phyloP scores from a whole-genome alignment of 805 yeast species.

The Groenewaldozyma salmanticensis region DNA sequence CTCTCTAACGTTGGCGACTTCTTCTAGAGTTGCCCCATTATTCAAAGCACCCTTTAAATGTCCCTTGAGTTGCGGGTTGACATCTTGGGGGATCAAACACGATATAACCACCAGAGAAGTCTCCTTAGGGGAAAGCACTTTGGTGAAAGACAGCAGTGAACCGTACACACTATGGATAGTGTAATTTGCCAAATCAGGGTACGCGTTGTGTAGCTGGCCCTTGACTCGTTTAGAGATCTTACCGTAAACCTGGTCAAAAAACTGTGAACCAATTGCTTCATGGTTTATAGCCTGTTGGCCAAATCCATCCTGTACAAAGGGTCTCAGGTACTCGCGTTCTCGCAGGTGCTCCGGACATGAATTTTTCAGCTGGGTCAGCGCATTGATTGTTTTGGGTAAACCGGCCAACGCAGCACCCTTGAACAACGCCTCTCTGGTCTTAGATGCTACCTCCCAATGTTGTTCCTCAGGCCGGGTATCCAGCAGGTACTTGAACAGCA shows the following conservation, averaged over 20 bases:
- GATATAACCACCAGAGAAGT: slow-evolving; percentile 72
- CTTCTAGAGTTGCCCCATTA: slow-evolving; percentile 59
- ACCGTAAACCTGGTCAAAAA: slow-evolving; percentile 69
- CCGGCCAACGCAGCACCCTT: slow-evolving; percentile 77
- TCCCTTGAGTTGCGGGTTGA: slow-evolving; percentile 85
- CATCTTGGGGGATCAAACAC: slow-evolving; percentile 83
- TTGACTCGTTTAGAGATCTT: slow-evolving; percentile 63
- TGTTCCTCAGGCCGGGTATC: slow-evolving; percentile 4
- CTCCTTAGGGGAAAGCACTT: slow-evolving; percentile 52
- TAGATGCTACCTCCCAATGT: slow-evolving; percentile 34
- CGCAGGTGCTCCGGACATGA: slow-evolving; percentile 51
- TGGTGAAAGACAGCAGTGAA: slow-evolving; percentile 62
- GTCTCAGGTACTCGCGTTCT: slow-evolving; percentile 21
- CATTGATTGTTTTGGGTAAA: slow-evolving; percentile 75
- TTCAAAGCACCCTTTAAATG: slow-evolving; percentile 81
- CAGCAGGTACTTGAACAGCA: slow-evolving; percentile 60
- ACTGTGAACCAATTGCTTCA: slow-evolving; percentile 38
- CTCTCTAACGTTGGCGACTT: slow-evolving; percentile 48
- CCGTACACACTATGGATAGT: slow-evolving; percentile 67
- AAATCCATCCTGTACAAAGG: slow-evolving; percentile 11
- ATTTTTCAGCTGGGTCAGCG: slow-evolving; percentile 52
- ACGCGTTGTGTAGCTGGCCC: slow-evolving; percentile 58
- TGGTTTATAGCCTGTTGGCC: too few relatives aligned
- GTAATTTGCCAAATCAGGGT: slow-evolving; percentile 77
- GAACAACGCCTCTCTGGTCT: slow-evolving; percentile 66